These are phyloP conservation scores for Phenoliferia sp. DNA, from an alignment of 1,284 basidiomycete species.

Conservation along the genomic window DNA sequence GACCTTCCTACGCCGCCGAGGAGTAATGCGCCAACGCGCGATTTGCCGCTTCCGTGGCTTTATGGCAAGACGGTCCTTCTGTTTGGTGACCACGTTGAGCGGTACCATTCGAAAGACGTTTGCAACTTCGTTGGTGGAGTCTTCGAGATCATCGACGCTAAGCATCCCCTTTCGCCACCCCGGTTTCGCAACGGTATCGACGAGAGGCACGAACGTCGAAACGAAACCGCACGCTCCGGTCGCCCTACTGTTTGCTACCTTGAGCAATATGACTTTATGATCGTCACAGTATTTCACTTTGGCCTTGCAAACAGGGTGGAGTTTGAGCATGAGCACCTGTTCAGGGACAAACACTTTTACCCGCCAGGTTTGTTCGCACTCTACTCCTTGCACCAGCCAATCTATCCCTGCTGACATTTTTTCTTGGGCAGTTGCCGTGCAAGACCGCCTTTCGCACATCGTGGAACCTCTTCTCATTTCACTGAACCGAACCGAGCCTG, in stretches of 20 bases:
- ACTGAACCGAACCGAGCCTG: conserved; percentile 19
- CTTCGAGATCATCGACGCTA: conserved; percentile 16
- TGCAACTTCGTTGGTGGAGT: conserved; percentile 26
- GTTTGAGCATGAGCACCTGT: conserved; percentile 25
- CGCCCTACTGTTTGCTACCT: conserved; percentile 27
- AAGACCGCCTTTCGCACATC: conserved; percentile 27
- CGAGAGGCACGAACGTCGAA: conserved; percentile 15
- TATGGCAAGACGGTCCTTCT: conserved; percentile 28
- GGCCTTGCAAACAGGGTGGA: conserved; percentile 29
- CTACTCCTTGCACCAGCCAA: neutral
- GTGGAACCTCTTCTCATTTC: conserved; percentile 20
- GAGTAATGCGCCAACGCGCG: neutral
- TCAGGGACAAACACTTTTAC: conserved; percentile 21
- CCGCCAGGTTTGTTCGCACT: conserved; percentile 28
- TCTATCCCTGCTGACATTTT: neutral
- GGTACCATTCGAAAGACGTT: conserved; percentile 26
- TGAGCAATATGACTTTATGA: conserved; percentile 23
- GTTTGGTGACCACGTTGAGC: conserved; percentile 30
- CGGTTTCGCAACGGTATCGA: conserved; percentile 31
- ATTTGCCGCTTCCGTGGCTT: conserved; percentile 22
- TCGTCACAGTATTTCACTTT: conserved; percentile 28
- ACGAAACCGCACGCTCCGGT: conserved; percentile 3
- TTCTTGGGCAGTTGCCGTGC: conserved; percentile 12
- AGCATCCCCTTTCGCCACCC: conserved; percentile 28
- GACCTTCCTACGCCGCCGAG: conserved; percentile 2